Evolutionary conservation across 2,329 filamentous ascomycete species (phyloP).

Genomic region (Thermomyces lanuginosus): DNA sequence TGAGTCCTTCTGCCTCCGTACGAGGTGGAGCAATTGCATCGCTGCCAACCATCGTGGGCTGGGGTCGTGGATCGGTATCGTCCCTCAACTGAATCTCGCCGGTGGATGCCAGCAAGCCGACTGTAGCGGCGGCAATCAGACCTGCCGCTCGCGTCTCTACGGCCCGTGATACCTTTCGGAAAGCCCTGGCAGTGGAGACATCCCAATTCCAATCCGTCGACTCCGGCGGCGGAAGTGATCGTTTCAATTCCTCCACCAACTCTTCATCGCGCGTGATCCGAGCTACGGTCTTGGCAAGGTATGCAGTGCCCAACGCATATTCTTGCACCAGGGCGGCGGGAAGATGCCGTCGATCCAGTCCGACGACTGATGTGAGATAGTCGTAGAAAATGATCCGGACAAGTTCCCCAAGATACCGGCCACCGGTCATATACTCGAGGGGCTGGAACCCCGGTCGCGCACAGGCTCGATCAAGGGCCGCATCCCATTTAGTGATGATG

Average conservation of each 20-base stretch:
- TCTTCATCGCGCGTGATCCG: slow-evolving; percentile 32
- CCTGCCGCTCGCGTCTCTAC: slow-evolving; percentile 59
- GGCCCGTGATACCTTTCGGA: slow-evolving; percentile 51
- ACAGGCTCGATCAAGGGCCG: slow-evolving; percentile 46
- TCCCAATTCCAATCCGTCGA: slow-evolving; percentile 45
- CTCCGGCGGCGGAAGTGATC: slow-evolving; percentile 38
- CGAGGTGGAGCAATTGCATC: slow-evolving; percentile 1
- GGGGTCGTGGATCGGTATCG: slow-evolving; percentile 17
- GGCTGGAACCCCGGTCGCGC: slow-evolving; percentile 63
- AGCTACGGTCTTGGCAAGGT: slow-evolving; percentile 53
- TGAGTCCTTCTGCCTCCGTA: slow-evolving; percentile 3
- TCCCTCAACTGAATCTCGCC: slow-evolving; percentile 42
- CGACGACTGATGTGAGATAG: slow-evolving; percentile 37
- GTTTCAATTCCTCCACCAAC: slow-evolving; percentile 30
- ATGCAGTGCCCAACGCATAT: slow-evolving; percentile 54
- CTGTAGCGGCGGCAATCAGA: slow-evolving; percentile 54
- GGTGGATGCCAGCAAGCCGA: slow-evolving; percentile 53
- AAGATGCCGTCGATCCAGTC: slow-evolving; percentile 27
- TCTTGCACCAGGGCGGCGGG: slow-evolving; percentile 40
- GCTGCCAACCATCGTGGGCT: slow-evolving; percentile 10
- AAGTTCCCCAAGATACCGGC: slow-evolving; percentile 61
- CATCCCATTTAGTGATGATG: slow-evolving; percentile 57
- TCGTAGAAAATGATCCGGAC: slow-evolving; percentile 54
- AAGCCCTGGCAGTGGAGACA: slow-evolving; percentile 38
- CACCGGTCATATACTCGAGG: slow-evolving; percentile 70